Evolutionary conservation across 2,329 filamentous ascomycete genomes (phyloP).

Genomic region (Exophiala calicioides): DNA sequence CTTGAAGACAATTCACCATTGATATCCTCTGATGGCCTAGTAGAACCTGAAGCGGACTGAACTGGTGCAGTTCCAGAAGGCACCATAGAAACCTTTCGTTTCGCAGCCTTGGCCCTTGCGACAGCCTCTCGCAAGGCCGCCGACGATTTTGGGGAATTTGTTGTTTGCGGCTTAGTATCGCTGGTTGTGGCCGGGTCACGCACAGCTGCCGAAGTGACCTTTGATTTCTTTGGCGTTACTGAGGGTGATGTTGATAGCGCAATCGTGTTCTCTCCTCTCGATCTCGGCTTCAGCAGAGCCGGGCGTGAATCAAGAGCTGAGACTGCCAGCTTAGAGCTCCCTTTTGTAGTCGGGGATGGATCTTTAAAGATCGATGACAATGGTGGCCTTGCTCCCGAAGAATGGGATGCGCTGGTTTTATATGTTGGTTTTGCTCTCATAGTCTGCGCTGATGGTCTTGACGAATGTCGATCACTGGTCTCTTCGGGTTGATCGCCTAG

Average conservation of each 20-base stretch:
- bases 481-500: constrained; percentile 8
- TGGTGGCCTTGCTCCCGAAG: constrained; percentile 14
- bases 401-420: constrained; percentile 10
- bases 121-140: constrained; percentile 84
- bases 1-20: constrained; percentile 60
- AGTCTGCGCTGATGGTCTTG: constrained; percentile 9
- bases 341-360: not conserved
- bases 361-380: constrained; percentile 23
- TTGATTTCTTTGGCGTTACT: constrained; percentile 8
- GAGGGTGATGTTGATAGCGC: constrained; percentile 18
- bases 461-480: not conserved
- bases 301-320: constrained; percentile 5
- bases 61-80: not conserved
- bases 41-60: not conserved
- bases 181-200: not conserved
- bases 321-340: constrained; percentile 5
- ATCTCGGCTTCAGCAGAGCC: constrained; percentile 18
- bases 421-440: constrained; percentile 15
- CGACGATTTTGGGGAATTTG: constrained; percentile 67
- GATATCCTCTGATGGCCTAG: not conserved
- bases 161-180: constrained; percentile 1
- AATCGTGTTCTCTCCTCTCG: constrained; percentile 21
- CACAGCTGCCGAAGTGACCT: not conserved
- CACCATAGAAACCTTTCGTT: constrained; percentile 30
- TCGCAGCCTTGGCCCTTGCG: constrained; percentile 74